phyloP scores from a whole-genome alignment of 306 rosid genomes.

The Aeschynomene evenia region DNA sequence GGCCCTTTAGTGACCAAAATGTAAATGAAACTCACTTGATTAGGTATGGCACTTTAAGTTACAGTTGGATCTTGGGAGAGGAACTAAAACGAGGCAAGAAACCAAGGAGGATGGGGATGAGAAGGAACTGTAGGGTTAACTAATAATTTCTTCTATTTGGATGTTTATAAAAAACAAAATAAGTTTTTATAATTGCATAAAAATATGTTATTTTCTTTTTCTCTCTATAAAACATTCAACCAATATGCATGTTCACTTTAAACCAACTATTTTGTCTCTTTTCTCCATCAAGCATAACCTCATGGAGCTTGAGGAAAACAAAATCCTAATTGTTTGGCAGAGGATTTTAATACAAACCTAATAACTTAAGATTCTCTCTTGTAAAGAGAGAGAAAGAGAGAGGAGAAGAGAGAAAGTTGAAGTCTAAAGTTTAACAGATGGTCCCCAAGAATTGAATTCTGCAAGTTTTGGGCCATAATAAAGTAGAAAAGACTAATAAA shows the following conservation, averaged over 20 bases:
- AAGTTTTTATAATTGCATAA: not conserved
- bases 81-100: not conserved
- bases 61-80: not conserved
- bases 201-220: not conserved
- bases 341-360: not conserved
- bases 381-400: slow-evolving; percentile 1
- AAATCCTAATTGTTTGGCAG: not conserved
- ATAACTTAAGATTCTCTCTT: not conserved
- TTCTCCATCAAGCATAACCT: not conserved
- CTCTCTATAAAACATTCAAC: not conserved
- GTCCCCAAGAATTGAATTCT: not conserved
- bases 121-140: not conserved
- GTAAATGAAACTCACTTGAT: not conserved
- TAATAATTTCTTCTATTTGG: not conserved
- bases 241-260: not conserved
- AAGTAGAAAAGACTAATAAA: not conserved
- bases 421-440: not conserved
- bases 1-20: not conserved
- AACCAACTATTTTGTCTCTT: not conserved
- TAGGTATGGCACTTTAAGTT: not conserved
- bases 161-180: not conserved
- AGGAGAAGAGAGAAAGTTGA: not conserved
- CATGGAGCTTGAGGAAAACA: not conserved
- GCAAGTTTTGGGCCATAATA: not conserved
- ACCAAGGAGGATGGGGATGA: not conserved